Percentiles rank a stretch among this genome's conserved stretches.
These are phyloP conservation scores for Podila clonocystis DNA, from an alignment of 192 early-diverging fungal species.

Conservation along the genomic window DNA sequence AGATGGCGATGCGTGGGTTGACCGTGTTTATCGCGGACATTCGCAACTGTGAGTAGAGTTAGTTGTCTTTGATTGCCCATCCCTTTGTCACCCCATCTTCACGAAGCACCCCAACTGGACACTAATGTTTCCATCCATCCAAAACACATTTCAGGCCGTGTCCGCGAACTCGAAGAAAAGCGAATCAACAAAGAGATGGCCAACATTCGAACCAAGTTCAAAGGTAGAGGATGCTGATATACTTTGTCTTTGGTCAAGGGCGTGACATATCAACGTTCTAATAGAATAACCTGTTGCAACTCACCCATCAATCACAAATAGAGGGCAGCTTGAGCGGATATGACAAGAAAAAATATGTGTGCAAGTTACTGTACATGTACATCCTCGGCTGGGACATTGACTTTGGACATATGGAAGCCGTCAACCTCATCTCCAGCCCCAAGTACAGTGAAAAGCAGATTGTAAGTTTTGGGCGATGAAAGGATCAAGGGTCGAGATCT, in stretches of 20 bases:
- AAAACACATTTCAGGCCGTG: conserved; percentile 74
- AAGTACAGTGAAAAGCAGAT: conserved; percentile 99
- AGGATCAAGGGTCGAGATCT: not conserved
- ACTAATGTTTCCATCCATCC: not conserved
- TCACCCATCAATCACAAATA: conserved; percentile 36
- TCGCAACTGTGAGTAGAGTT: conserved; percentile 88
- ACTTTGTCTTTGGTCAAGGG: not conserved
- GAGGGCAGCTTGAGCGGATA: conserved; percentile 94
- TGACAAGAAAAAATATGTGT: conserved; percentile 99
- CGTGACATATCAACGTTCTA: not conserved
- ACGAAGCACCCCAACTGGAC: not conserved
- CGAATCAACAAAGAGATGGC: conserved; percentile 99
- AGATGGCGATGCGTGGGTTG: conserved; percentile 82
- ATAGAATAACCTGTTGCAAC: not conserved
- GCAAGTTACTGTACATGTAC: conserved; percentile 99
- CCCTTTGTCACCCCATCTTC: not conserved
- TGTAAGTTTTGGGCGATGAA: conserved; percentile 57
- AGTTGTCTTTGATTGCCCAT: not conserved
- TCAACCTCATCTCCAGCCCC: conserved; percentile 86
- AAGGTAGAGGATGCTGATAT: conserved; percentile 67
- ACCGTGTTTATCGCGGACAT: conserved; percentile 98
- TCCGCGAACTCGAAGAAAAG: conserved; percentile 97
- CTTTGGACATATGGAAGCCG: conserved; percentile 97
- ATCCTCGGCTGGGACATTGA: conserved; percentile 98
- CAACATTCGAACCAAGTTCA: conserved; percentile 98